These are phyloP conservation scores for Aspergillus awamori DNA, from an alignment of 2,329 filamentous ascomycete genomes.

Conservation along the genomic window DNA sequence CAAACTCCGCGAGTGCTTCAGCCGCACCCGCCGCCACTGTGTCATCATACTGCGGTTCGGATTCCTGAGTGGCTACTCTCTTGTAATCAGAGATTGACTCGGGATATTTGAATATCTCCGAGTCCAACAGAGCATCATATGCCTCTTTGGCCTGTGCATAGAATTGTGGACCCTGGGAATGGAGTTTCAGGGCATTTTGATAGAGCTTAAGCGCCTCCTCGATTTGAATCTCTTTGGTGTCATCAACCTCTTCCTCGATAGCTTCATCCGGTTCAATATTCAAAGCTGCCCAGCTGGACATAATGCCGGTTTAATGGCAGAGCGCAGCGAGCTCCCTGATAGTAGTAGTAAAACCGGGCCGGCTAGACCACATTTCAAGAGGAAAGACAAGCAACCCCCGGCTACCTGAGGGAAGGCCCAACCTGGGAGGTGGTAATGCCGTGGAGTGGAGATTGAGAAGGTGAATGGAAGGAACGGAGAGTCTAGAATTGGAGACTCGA, in stretches of 20 bases:
- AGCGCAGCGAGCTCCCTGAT: slow-evolving; percentile 20
- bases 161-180: slow-evolving; percentile 78
- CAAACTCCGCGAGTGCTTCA: slow-evolving; percentile 52
- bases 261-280: slow-evolving; percentile 94
- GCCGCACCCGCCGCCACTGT: slow-evolving; percentile 22
- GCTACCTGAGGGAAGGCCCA: slow-evolving; percentile 7
- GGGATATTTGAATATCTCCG: slow-evolving; percentile 90
- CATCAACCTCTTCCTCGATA: slow-evolving; percentile 86
- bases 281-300: slow-evolving; percentile 76
- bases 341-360: slow-evolving; percentile 6
- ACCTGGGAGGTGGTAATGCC: not conserved
- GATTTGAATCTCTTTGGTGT: slow-evolving; percentile 94
- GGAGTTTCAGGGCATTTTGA: slow-evolving; percentile 85
- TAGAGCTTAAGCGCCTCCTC: slow-evolving; percentile 96
- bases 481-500: slow-evolving; percentile 8
- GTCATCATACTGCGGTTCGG: slow-evolving; percentile 44
- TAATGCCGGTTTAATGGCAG: slow-evolving; percentile 29
- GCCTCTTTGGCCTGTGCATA: slow-evolving; percentile 77
- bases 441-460: slow-evolving; percentile 2
- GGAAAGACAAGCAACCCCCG: not conserved
- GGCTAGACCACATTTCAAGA: slow-evolving; percentile 27
- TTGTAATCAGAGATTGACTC: slow-evolving; percentile 85
- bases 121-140: slow-evolving; percentile 82
- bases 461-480: not conserved
- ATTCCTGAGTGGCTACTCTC: slow-evolving; percentile 61